Evolutionary conservation across 2,329 filamentous ascomycete species (phyloP).

Genomic region (Phialophora chinensis): DNA sequence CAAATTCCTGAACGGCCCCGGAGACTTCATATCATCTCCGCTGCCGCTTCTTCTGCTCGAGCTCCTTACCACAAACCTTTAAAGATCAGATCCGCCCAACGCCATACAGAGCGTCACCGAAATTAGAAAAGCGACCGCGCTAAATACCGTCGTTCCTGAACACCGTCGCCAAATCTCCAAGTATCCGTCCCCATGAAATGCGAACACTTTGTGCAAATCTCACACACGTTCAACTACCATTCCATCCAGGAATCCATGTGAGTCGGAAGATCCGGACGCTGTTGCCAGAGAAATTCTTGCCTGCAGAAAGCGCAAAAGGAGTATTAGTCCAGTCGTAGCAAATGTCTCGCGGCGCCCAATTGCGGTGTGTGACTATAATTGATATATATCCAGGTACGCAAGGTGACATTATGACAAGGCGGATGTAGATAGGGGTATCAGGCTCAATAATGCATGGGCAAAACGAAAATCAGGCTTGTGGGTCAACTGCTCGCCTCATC

Average conservation of each 20-base stretch:
- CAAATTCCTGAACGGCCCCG: background rate
- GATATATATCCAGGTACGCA: slow-evolving; percentile 5
- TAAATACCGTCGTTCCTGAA: background rate
- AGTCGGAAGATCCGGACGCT: slow-evolving; percentile 20
- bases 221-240: slow-evolving; percentile 16
- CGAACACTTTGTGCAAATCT: background rate
- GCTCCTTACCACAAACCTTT: background rate
- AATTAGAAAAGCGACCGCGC: background rate
- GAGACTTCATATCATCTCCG: background rate
- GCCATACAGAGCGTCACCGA: background rate
- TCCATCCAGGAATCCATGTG: slow-evolving; percentile 32
- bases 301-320: slow-evolving; percentile 21
- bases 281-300: slow-evolving; percentile 33
- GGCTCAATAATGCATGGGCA: slow-evolving; percentile 9
- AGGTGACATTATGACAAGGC: background rate
- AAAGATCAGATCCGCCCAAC: background rate
- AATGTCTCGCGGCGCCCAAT: slow-evolving; percentile 5
- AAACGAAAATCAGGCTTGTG: slow-evolving; percentile 33
- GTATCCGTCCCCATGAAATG: background rate
- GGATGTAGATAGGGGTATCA: slow-evolving; percentile 28
- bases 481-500: slow-evolving; percentile 57
- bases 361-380: slow-evolving; percentile 12
- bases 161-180: slow-evolving; percentile 1
- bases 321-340: slow-evolving; percentile 35
- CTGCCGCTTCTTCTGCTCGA: background rate